Percentiles rank a stretch among this genome's conserved stretches.
These are phyloP conservation scores for Amanita molliuscula DNA, from an alignment of 768 basidiomycete species.

Conservation along the genomic window DNA sequence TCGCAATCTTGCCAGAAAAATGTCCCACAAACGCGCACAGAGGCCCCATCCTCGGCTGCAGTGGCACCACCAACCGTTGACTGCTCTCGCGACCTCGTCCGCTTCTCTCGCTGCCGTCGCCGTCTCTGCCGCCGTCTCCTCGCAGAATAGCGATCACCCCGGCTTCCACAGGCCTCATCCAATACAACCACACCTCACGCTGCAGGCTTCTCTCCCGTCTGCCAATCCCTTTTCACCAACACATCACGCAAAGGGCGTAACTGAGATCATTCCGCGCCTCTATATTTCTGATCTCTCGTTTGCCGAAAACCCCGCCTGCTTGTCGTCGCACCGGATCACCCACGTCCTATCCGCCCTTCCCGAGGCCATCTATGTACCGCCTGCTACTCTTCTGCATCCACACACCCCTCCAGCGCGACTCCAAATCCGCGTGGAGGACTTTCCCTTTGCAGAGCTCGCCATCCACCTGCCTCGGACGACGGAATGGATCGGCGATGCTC, in stretches of 20 bases:
- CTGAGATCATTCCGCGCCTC: constrained; percentile 58
- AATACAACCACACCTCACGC: constrained; percentile 8
- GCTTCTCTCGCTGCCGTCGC: background rate
- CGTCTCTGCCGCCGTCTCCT: background rate
- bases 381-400: constrained; percentile 25
- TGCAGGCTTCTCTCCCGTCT: constrained; percentile 16
- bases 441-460: constrained; percentile 67
- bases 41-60: background rate
- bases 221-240: constrained; percentile 20
- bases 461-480: constrained; percentile 58
- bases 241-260: constrained; percentile 25
- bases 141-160: background rate
- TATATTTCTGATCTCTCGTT: constrained; percentile 70
- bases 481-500: constrained; percentile 47
- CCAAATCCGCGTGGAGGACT: constrained; percentile 57
- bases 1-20: background rate
- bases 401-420: constrained; percentile 23
- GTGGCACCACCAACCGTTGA: background rate
- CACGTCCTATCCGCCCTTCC: constrained; percentile 64
- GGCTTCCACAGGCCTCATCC: background rate
- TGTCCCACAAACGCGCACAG: background rate
- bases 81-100: background rate
- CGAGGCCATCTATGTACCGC: constrained; percentile 32
- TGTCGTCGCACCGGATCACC: constrained; percentile 55
- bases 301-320: constrained; percentile 50